Evolutionary conservation across 164 flowering plant genomes (phyloP).

Genomic region (Nelumbo lutea): DNA sequence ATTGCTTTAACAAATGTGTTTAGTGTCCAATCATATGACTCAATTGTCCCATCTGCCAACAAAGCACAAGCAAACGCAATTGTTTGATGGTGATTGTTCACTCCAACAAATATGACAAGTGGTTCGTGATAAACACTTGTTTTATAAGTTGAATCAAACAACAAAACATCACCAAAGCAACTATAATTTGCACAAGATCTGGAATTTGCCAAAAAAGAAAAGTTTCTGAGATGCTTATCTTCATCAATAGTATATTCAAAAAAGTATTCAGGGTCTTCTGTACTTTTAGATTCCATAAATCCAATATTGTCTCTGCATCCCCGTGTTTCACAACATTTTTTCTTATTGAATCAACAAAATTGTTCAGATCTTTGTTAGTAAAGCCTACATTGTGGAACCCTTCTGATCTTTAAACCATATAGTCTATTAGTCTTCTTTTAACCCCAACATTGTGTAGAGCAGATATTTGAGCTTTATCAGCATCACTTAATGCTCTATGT

Average conservation of each 20-base stretch:
- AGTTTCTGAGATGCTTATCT: background rate
- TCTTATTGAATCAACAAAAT: background rate
- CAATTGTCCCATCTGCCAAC: background rate
- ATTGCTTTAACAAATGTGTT: background rate
- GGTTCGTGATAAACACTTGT: background rate
- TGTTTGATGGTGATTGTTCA: background rate
- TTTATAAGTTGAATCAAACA: background rate
- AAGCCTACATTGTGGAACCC: too few species aligned
- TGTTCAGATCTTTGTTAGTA: background rate
- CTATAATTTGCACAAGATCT: background rate
- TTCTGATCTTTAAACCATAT: too few species aligned
- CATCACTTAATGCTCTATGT: too few species aligned
- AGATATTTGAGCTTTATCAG: too few species aligned
- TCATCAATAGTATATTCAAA: background rate
- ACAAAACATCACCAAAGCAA: background rate
- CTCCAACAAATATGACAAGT: background rate
- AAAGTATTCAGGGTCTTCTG: background rate
- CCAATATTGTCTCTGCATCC: background rate
- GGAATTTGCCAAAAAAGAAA: background rate
- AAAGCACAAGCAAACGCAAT: background rate
- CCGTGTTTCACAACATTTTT: background rate
- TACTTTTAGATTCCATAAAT: background rate
- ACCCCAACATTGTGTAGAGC: background rate
- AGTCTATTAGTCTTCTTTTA: background rate
- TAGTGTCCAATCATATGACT: background rate